Evolutionary conservation across 176 grass and related monocot genomes (phyloP), one percentile per base, ranked within the genome.

Genomic region (Avena insularis): DNA sequence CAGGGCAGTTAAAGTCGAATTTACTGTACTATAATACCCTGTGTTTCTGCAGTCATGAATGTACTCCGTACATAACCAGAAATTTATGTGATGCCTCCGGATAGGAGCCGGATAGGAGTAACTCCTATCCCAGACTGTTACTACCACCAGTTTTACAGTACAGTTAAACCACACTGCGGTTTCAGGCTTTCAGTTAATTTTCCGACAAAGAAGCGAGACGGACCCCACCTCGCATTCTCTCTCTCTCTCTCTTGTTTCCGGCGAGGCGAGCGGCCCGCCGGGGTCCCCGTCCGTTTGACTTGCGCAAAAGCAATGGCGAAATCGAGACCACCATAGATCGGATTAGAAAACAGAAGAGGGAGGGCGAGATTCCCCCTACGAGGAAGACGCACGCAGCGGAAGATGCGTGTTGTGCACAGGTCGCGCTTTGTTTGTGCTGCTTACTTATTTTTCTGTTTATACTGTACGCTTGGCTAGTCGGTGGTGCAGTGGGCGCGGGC

Each of bases 251-350:
- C 23, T 45, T 45, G 43, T 7, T 7, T 64, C 13, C 25, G 13
- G 57, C 60, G 61, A 63, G 46, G 53, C 3, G 56, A 57, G 13
- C 64, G 46, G 66, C 46, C 46, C 1, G 65, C 5, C 29, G 66
- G 67, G 75, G 63, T 40, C 51, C 71, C 45, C 85, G 9, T 60
- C 49, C 78, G 73, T 89, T 92, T 92, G 91, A 92, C 91, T 87
- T 89, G 84, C 3, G 84, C 10, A 63, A 84, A 83, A 84, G 91
- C 84, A 19, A 1, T 48, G 72, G 17, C 63, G 50, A 23, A 23
- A 23, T 23, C 23, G 23, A 61, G 75, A 58, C 56, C 69, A 72
- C 48, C 48, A 9, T 50, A 21, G 50, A 83, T 3, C 3, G 60
- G n/a, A 15, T 3, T 46, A 51, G 79, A 49, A 29, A 43, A 80